phyloP scores from a whole-genome alignment of 2,329 filamentous ascomycete genomes.

The Aureobasidium musti region DNA sequence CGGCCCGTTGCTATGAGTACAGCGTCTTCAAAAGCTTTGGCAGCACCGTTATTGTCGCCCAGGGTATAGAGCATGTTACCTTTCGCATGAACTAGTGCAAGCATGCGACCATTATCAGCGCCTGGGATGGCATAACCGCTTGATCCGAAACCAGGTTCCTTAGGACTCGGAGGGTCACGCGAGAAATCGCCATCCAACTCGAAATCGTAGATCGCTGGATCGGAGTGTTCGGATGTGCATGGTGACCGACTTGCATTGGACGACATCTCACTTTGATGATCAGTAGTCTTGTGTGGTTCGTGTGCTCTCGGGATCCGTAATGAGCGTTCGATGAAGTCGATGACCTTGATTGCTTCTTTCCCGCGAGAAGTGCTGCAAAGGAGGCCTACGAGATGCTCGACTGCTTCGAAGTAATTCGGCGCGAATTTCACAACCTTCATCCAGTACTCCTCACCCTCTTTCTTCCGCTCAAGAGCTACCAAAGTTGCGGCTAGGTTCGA shows the following conservation, averaged over 20 bases:
- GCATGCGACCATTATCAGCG: conserved; percentile 85
- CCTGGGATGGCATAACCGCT: conserved; percentile 85
- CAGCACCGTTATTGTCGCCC: conserved; percentile 77
- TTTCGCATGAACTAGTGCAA: conserved; percentile 94
- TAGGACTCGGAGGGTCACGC: conserved; percentile 42
- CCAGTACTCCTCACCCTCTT: conserved; percentile 87
- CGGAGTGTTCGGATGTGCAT: conserved; percentile 57
- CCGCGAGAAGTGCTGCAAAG: conserved; percentile 79
- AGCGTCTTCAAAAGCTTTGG: conserved; percentile 90
- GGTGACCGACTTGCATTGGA: conserved; percentile 56
- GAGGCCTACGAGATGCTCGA: conserved; percentile 88
- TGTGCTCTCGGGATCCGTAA: conserved; percentile 56
- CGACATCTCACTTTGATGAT: conserved; percentile 61
- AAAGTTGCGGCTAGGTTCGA: conserved; percentile 91
- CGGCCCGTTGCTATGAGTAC: conserved; percentile 83
- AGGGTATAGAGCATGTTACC: conserved; percentile 96
- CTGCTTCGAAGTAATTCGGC: conserved; percentile 89
- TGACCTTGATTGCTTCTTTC: conserved; percentile 82
- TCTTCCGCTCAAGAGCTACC: conserved; percentile 76
- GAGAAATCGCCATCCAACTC: conserved; percentile 47
- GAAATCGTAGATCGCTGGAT: conserved; percentile 60
- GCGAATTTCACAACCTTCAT: conserved; percentile 76
- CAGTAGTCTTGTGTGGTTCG: conserved; percentile 53
- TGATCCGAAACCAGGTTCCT: conserved; percentile 64
- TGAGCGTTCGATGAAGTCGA: conserved; percentile 77